These are phyloP conservation scores for Gastrolobium bilobum DNA, from an alignment of 306 rosid genomes.

Conservation along the genomic window DNA sequence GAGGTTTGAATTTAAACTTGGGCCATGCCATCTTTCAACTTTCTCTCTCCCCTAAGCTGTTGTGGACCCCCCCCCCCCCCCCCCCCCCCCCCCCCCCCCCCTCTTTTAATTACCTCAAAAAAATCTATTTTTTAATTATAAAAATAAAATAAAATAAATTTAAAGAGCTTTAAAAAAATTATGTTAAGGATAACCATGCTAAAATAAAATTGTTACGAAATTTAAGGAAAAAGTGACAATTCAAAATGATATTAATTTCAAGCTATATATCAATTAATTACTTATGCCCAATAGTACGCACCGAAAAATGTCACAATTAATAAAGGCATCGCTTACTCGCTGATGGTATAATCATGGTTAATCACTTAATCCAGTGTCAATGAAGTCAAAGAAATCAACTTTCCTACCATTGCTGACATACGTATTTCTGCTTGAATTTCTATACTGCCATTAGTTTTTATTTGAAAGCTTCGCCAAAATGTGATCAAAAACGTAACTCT, in stretches of 20 bases:
- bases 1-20: not conserved
- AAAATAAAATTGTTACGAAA: not conserved
- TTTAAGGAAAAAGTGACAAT: not conserved
- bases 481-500: not conserved
- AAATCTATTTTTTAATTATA: not conserved
- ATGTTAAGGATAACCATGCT: not conserved
- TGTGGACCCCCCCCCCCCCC: no score
- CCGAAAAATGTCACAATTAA: not conserved
- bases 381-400: constrained; percentile 40
- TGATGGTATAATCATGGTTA: constrained; percentile 31
- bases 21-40: not conserved
- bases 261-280: not conserved
- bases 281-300: not conserved
- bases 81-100: no score
- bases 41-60: not conserved
- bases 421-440: constrained; percentile 25
- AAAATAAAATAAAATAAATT: not conserved
- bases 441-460: not conserved
- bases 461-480: not conserved
- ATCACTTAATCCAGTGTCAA: not conserved
- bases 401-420: constrained; percentile 21
- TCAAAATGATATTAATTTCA: not conserved
- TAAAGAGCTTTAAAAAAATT: not conserved
- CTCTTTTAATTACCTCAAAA: constrained; percentile 1
- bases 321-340: not conserved